Conservation (phyloP, 1,284 basidiomycete species). For the Pterulicium gracile region DNA sequence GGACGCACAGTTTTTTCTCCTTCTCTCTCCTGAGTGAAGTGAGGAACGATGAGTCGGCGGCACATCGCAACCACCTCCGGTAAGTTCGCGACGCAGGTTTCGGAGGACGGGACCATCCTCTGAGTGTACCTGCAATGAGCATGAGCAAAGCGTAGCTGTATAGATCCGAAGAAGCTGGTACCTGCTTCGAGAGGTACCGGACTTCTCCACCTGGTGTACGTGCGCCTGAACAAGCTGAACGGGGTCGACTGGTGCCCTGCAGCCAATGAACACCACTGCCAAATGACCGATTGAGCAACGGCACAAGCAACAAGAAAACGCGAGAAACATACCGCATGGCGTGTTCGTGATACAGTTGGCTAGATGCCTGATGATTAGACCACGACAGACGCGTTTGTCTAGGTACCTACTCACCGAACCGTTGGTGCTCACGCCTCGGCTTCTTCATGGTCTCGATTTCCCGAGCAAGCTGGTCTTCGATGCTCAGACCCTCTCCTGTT, state of each 20-base stretch:
- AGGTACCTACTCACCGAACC: conserved; percentile 58
- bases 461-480: conserved; percentile 60
- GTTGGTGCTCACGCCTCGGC: conserved; percentile 30
- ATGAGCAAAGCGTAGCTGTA: too few species aligned
- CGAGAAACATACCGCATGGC: conserved; percentile 47
- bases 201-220: conserved; percentile 47
- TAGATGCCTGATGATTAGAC: too few species aligned
- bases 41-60: conserved; percentile 36
- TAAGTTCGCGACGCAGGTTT: conserved; percentile 53
- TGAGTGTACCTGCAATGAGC: conserved; percentile 43
- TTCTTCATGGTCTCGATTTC: conserved; percentile 63
- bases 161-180: too few species aligned
- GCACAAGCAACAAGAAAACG: conserved; percentile 2
- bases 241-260: conserved; percentile 65
- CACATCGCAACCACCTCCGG: conserved; percentile 58
- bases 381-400: too few species aligned
- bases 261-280: conserved; percentile 69
- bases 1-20: not conserved
- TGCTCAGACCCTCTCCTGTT: conserved; percentile 27
- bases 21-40: conserved; percentile 12
- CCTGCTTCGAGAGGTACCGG: conserved; percentile 59
- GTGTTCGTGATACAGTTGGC: conserved; percentile 69
- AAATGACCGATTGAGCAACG: conserved; percentile 5
- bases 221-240: conserved; percentile 59
- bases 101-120: conserved; percentile 59